Evolutionary conservation across 208 protist genomes (phyloP).

Genomic region (Polymyxa betae): DNA sequence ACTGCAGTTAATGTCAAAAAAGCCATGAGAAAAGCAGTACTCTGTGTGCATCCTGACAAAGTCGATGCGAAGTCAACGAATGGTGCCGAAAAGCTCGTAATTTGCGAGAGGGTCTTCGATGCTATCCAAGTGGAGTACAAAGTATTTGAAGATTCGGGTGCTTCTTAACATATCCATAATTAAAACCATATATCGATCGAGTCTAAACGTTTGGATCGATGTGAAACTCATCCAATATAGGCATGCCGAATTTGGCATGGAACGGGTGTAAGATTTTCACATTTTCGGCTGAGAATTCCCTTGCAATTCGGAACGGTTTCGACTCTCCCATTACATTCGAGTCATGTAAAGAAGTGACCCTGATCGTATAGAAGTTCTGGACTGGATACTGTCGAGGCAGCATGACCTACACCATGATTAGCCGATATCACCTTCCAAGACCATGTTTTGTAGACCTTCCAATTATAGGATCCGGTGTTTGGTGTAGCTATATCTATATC

Average conservation of each 20-base stretch:
- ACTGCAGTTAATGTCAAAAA: not conserved
- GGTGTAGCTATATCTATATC: slow-evolving; percentile 9
- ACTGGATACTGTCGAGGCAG: not conserved
- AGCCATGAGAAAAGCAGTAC: not conserved
- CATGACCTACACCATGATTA: not conserved
- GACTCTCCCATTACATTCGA: slow-evolving; percentile 34
- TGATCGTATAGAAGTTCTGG: slow-evolving; percentile 22
- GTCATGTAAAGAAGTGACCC: slow-evolving; percentile 3
- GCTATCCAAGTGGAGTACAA: slow-evolving; percentile 49
- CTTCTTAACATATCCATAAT: not conserved
- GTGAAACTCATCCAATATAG: not conserved
- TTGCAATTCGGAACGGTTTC: not conserved
- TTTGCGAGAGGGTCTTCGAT: slow-evolving; percentile 13
- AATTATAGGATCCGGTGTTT: not conserved
- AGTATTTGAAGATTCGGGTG: slow-evolving; percentile 29
- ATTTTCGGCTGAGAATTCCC: slow-evolving; percentile 17
- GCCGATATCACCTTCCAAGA: not conserved
- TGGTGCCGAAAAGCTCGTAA: not conserved
- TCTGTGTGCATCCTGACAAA: slow-evolving; percentile 15
- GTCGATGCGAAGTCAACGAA: not conserved
- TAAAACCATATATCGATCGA: not conserved
- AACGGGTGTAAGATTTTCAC: not conserved
- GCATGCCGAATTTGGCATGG: not conserved
- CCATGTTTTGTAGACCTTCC: not conserved
- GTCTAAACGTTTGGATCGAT: not conserved